Evolutionary conservation across 257 asterid genomes (phyloP).

Genomic region (Mentha longifolia): DNA sequence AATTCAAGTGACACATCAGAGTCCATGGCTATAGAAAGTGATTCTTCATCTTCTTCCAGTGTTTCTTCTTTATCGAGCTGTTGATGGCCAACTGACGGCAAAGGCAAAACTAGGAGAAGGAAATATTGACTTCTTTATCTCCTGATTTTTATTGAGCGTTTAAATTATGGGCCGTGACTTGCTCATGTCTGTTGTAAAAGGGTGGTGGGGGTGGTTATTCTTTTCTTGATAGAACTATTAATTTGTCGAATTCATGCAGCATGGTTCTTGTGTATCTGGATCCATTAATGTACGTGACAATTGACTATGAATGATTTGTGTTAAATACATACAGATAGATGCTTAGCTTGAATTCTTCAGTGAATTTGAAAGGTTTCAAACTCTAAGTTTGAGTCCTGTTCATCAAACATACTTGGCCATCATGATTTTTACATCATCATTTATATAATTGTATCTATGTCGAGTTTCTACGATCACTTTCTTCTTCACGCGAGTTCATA

Average conservation of each 20-base stretch:
- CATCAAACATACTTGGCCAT: no score
- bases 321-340: not conserved
- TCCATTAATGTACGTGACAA: not conserved
- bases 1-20: constrained; percentile 31
- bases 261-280: not conserved
- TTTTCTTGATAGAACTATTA: constrained; percentile 7
- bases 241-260: not conserved
- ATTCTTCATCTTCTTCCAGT: constrained; percentile 36
- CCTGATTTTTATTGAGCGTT: not conserved
- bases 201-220: not conserved
- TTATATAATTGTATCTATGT: no score
- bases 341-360: not conserved
- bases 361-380: not conserved
- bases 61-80: constrained; percentile 35
- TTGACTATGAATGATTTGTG: not conserved
- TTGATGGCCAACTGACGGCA: constrained; percentile 24
- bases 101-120: constrained; percentile 7
- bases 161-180: not conserved
- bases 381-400: no score
- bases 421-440: no score
- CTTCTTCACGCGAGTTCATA: no score
- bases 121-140: not conserved
- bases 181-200: constrained; percentile 11
- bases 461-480: no score
- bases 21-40: constrained; percentile 35